These are phyloP conservation scores for Coemansia sp. DNA, from an alignment of 192 early-diverging fungal genomes.

Conservation along the genomic window DNA sequence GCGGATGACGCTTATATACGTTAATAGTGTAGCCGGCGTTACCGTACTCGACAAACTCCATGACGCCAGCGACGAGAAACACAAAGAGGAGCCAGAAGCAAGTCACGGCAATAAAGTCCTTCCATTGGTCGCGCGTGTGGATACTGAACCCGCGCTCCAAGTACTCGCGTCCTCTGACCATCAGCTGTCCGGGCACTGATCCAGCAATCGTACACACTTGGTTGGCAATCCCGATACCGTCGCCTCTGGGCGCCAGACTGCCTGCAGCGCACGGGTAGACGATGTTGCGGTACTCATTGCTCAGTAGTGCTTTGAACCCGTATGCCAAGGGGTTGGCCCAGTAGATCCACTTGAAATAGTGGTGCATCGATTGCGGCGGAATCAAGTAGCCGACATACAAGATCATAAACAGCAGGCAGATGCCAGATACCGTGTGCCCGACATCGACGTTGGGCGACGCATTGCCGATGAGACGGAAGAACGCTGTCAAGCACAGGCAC, in stretches of 20 bases:
- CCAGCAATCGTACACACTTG: constrained; percentile 66
- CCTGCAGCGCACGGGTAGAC: constrained; percentile 21
- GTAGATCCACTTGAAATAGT: constrained; percentile 66
- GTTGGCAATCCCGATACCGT: constrained; percentile 45
- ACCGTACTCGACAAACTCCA: constrained; percentile 58
- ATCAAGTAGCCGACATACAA: constrained; percentile 64
- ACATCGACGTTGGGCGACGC: constrained; percentile 59
- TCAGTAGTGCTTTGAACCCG: constrained; percentile 64
- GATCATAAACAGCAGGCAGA: constrained; percentile 62
- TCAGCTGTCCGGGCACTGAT: constrained; percentile 49
- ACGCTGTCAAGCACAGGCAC: constrained; percentile 48
- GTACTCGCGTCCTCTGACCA: constrained; percentile 64
- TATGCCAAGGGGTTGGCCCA: constrained; percentile 74
- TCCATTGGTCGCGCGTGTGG: constrained; percentile 58
- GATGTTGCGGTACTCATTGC: constrained; percentile 59
- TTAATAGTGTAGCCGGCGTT: constrained; percentile 45
- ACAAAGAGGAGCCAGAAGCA: constrained; percentile 45
- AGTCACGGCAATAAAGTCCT: constrained; percentile 61
- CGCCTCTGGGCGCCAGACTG: constrained; percentile 53
- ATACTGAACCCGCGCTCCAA: constrained; percentile 57
- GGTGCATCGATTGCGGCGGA: constrained; percentile 58
- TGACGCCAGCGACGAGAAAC: constrained; percentile 36
- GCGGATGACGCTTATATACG: constrained; percentile 31
- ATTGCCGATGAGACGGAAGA: constrained; percentile 63
- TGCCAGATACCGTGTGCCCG: constrained; percentile 61